A percentile compares a stretch with the other conserved stretches of the same genome.
These are phyloP conservation scores for Populus simonii DNA, from an alignment of 345 rosid genomes.

Conservation along the genomic window DNA sequence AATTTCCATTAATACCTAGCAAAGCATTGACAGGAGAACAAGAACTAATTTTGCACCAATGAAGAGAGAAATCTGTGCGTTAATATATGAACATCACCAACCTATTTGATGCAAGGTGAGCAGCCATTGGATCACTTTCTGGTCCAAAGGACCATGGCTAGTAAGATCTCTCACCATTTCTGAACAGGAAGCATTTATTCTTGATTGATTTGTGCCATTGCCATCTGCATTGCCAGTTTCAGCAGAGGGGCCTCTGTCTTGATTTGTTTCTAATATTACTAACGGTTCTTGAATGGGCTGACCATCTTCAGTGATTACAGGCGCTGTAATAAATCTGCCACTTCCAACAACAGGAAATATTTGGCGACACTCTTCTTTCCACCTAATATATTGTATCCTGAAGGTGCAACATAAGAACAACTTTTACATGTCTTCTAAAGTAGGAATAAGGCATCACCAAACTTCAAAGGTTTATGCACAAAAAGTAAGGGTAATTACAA, in stretches of 20 bases:
- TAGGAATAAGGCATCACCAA: not conserved
- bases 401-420: slow-evolving; percentile 10
- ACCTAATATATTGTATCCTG: slow-evolving; percentile 69
- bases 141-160: slow-evolving; percentile 56
- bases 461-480: not conserved
- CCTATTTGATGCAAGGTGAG: slow-evolving; percentile 95
- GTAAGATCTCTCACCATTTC: slow-evolving; percentile 53
- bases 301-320: slow-evolving; percentile 80
- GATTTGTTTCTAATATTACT: slow-evolving; percentile 62
- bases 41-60: not conserved
- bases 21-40: not conserved
- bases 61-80: slow-evolving; percentile 1
- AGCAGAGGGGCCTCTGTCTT: slow-evolving; percentile 34
- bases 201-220: slow-evolving; percentile 26
- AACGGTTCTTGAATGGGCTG: slow-evolving; percentile 79
- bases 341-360: slow-evolving; percentile 85
- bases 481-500: not conserved
- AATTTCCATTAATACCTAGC: not conserved
- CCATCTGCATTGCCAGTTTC: slow-evolving; percentile 13
- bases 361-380: slow-evolving; percentile 76
- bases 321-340: slow-evolving; percentile 84
- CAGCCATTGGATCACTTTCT: slow-evolving; percentile 85
- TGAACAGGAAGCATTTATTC: slow-evolving; percentile 33
- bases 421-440: slow-evolving; percentile 1
- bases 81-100: slow-evolving; percentile 27